These are phyloP conservation scores for Chenopodium formosanum DNA, from an alignment of 148 eudicot genomes.

Conservation along the genomic window DNA sequence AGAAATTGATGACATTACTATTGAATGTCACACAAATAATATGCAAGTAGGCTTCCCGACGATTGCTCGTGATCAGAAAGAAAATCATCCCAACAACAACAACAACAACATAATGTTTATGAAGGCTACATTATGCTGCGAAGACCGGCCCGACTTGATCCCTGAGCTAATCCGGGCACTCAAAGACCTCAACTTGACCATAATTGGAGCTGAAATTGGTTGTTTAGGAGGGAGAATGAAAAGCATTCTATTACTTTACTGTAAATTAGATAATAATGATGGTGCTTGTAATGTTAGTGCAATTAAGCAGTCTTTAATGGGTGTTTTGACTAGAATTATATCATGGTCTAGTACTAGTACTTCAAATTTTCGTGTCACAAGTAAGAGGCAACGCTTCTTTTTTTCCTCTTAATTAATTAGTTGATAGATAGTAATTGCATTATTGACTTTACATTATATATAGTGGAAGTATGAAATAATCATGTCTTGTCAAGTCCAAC, in stretches of 20 bases:
- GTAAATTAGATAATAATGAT: slow-evolving; percentile 15
- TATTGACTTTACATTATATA: background rate
- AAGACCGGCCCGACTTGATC: slow-evolving; percentile 63
- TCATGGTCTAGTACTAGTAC: slow-evolving; percentile 39
- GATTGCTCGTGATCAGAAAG: background rate
- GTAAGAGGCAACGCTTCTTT: slow-evolving; percentile 89
- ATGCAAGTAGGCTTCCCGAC: background rate
- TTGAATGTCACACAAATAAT: slow-evolving; percentile 34
- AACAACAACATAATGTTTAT: slow-evolving; percentile 28
- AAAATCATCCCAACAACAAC: background rate
- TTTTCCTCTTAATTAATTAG: slow-evolving; percentile 16
- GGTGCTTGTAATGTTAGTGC: slow-evolving; percentile 21
- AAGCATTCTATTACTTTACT: slow-evolving; percentile 42
- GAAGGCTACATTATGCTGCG: slow-evolving; percentile 54
- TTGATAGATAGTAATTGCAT: too few relatives aligned
- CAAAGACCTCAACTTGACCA: slow-evolving; percentile 44
- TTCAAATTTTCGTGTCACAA: slow-evolving; percentile 52
- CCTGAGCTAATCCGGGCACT: slow-evolving; percentile 61
- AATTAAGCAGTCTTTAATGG: slow-evolving; percentile 51
- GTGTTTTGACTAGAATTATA: slow-evolving; percentile 51
- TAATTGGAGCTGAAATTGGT: slow-evolving; percentile 57
- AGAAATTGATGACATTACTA: slow-evolving; percentile 54
- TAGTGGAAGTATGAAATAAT: background rate
- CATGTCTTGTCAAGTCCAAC: background rate
- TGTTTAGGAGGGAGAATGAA: slow-evolving; percentile 78